Percentiles rank a stretch among this genome's conserved stretches.
These are phyloP conservation scores for Aspergillus bombycis DNA, from an alignment of 2,329 filamentous ascomycete species.

Conservation along the genomic window DNA sequence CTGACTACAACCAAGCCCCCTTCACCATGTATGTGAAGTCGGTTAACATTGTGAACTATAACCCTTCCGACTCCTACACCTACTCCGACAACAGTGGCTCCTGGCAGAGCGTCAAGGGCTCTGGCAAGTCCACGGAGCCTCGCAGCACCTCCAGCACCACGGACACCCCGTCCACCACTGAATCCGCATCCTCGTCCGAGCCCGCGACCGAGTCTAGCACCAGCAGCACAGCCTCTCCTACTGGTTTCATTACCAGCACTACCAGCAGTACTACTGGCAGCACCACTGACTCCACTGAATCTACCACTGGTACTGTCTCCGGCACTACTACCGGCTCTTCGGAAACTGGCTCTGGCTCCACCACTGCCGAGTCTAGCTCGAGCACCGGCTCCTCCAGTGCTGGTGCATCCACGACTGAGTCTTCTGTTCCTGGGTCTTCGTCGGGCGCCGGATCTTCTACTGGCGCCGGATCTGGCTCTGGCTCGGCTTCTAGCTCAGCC, in stretches of 20 bases:
- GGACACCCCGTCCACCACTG: constrained; percentile 17
- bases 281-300: constrained; percentile 1
- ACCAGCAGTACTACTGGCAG: background rate
- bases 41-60: constrained; percentile 53
- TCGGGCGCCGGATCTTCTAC: background rate
- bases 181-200: constrained; percentile 17
- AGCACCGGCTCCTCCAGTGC: constrained; percentile 2
- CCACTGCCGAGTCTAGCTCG: constrained; percentile 8
- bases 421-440: constrained; percentile 12
- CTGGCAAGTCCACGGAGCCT: constrained; percentile 17
- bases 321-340: constrained; percentile 11
- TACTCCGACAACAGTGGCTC: constrained; percentile 65
- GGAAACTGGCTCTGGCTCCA: constrained; percentile 17
- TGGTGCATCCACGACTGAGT: constrained; percentile 10
- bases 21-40: constrained; percentile 76
- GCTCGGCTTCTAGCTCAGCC: constrained; percentile 16
- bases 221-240: constrained; percentile 14
- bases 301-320: constrained; percentile 3
- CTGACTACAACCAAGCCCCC: constrained; percentile 67
- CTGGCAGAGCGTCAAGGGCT: constrained; percentile 64
- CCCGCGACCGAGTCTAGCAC: constrained; percentile 14
- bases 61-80: constrained; percentile 60
- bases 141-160: constrained; percentile 18
- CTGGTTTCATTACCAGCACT: constrained; percentile 7
- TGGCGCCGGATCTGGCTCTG: constrained; percentile 11